Evolutionary conservation across 2,329 filamentous ascomycete species (phyloP).

Genomic region (Chaetomiaceae sp.): DNA sequence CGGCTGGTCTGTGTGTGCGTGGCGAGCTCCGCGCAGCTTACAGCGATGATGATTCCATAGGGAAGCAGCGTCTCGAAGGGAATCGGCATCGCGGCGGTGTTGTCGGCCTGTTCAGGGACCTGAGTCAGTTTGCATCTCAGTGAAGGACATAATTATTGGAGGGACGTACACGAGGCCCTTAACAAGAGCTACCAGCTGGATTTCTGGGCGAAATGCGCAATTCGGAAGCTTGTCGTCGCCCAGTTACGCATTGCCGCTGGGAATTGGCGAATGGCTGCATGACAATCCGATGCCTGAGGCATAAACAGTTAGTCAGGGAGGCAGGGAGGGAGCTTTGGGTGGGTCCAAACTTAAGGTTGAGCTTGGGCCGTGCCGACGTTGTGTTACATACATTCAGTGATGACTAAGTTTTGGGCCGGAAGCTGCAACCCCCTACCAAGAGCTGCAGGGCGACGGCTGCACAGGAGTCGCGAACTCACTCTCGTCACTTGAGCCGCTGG

Average conservation of each 20-base stretch:
- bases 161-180: conserved; percentile 20
- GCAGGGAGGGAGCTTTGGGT: no score
- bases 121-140: conserved; percentile 8
- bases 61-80: conserved; percentile 60
- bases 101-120: conserved; percentile 15
- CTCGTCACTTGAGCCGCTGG: no score
- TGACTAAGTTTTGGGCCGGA: no score
- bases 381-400: no score
- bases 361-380: no score
- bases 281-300: conserved; percentile 6
- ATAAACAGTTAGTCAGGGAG: background rate
- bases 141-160: background rate
- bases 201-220: conserved; percentile 15
- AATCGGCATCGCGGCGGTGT: conserved; percentile 47
- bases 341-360: no score
- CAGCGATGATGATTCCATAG: conserved; percentile 57
- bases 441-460: no score
- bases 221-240: conserved; percentile 11
- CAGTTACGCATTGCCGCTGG: background rate
- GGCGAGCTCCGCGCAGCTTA: conserved; percentile 33
- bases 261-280: conserved; percentile 10
- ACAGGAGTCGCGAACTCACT: no score
- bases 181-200: conserved; percentile 4
- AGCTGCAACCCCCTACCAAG: no score
- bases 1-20: background rate